A percentile compares a stretch with the other conserved stretches of the same genome.
Evolutionary conservation across 2,329 filamentous ascomycete species (phyloP).

Genomic region (Westerdykella aurantiaca): DNA sequence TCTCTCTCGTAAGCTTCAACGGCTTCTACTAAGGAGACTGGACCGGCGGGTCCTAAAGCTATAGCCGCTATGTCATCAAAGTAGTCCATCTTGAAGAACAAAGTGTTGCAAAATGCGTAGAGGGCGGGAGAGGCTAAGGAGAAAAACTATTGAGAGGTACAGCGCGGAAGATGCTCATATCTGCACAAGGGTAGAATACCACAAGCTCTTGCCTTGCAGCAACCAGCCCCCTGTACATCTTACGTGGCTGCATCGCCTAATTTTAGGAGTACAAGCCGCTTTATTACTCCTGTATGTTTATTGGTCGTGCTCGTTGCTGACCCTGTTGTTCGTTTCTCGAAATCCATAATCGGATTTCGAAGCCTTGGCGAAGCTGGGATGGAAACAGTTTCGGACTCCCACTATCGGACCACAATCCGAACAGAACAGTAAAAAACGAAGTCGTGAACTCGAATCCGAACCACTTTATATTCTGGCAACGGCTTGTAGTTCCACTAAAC

Average conservation of each 20-base stretch:
- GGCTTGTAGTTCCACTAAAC: not conserved
- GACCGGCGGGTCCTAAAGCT: not conserved
- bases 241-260: too few species aligned
- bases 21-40: not conserved
- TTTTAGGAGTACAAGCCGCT: too few species aligned
- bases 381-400: not conserved
- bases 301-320: not conserved
- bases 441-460: not conserved
- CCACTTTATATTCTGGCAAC: not conserved
- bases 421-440: not conserved
- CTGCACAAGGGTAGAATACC: not conserved
- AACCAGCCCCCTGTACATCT: too few species aligned
- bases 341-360: not conserved
- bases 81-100: not conserved
- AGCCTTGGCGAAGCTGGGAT: not conserved
- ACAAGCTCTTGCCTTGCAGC: not conserved
- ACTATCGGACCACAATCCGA: not conserved
- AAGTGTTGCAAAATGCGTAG: not conserved
- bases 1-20: not conserved
- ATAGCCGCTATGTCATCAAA: not conserved
- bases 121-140: not conserved
- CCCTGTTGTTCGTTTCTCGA: not conserved
- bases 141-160: too few species aligned
- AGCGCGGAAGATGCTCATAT: too few species aligned
- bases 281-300: too few species aligned